Evolutionary conservation across 2,329 filamentous ascomycete species (phyloP), one percentile per base, ranked within the genome.

Genomic region (Penicillium hesseltinei): DNA sequence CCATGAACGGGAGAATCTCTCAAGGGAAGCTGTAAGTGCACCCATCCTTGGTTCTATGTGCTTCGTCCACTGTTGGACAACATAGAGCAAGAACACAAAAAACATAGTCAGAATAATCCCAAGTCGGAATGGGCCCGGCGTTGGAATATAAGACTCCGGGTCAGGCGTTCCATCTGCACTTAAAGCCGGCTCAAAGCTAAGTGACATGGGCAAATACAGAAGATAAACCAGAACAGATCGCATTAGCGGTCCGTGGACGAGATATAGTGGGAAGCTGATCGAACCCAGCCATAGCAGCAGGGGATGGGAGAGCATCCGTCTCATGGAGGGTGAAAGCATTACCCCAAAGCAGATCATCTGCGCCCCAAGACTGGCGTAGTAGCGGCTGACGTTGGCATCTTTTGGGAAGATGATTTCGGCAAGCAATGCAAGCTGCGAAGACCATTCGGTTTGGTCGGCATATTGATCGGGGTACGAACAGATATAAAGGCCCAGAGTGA

Each of bases 221-320:
- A 87, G 79, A 82, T 84, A 87, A 27, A 82, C 81, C 15, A 88
- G 75, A 8, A 86, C 70, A 25, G 80, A 82, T 56, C 85, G 81
- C 63, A 87, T 80, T 31, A 88, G 75, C 0, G 82, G 80, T 42
- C 85, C 85, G 70, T 88, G 85, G 21, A 88, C 73, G 7, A 88
- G 78, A 65, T 88, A 88, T 15, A 88, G 82, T 1, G 85, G 84
- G 65, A 87, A 87, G 44, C 82, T 85, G 72, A 87, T 81, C 65
- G 82, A 83, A 44, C 85, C 85, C 13, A 88, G 79, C 80, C 84
- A 88, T 44, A 85, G 77, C 43, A 88, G 80, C 54, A 80, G 77
- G 33, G 78, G 79, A 57, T 80, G 80, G 4, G 82, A 82, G 3
- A 88, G 77, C 0, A 82, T 62, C 50, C 77, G 78, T 59, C 84